A percentile compares a stretch with the other conserved stretches of the same genome.
These are phyloP conservation scores for Orobanche coerulescens DNA, from an alignment of 257 asterid species.

Conservation along the genomic window DNA sequence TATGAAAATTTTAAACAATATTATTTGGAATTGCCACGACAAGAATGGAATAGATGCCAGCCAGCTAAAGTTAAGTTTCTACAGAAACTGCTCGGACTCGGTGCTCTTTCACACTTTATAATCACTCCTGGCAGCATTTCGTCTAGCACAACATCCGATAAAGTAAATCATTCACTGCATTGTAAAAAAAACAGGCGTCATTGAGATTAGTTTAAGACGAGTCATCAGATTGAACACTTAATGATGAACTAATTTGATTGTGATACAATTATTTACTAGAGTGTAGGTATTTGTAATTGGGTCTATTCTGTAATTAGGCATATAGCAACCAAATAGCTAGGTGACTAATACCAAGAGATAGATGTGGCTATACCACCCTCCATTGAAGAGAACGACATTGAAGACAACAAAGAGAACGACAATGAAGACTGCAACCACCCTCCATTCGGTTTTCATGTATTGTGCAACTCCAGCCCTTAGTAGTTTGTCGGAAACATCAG, in stretches of 20 bases:
- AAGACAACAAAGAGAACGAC: constrained; percentile 58
- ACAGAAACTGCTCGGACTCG: no score
- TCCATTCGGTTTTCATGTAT: constrained; percentile 92
- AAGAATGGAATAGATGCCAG: no score
- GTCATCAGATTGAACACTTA: no score
- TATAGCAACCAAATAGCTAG: no score
- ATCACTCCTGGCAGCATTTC: constrained; percentile 50
- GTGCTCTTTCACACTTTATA: constrained; percentile 36
- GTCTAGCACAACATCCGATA: constrained; percentile 85
- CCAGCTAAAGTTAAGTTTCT: no score
- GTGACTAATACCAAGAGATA: constrained; percentile 4
- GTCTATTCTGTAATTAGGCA: no score
- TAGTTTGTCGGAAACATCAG: constrained; percentile 11
- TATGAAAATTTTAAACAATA: no score
- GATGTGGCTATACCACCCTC: no score
- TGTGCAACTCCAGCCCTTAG: constrained; percentile 91
- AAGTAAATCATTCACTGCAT: constrained; percentile 65
- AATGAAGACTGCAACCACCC: constrained; percentile 82
- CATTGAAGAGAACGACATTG: no score
- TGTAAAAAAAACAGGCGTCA: neutral
- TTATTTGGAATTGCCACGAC: no score
- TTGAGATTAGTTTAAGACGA: neutral
- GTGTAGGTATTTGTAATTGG: no score
- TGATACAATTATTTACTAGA: neutral
- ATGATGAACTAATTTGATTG: neutral